Percentiles rank a stretch among this genome's conserved stretches.
Conservation (phyloP, 2,329 filamentous ascomycete species). For the Cordyceps pruinosa region DNA sequence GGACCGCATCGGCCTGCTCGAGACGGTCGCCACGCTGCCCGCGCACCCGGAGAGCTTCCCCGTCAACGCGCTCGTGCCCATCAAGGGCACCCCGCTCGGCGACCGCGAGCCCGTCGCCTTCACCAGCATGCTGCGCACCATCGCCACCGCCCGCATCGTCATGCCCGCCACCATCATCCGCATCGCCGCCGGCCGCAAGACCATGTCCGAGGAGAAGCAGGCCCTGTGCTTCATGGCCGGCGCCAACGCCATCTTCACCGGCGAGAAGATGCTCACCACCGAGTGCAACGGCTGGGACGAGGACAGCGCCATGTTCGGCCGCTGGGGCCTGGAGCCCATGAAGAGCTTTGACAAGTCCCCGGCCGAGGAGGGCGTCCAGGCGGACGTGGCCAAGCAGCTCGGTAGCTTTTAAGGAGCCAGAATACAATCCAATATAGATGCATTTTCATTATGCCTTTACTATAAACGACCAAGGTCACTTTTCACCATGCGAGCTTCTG, state of each 20-base stretch:
- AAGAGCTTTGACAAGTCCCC: conserved; percentile 38
- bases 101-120: conserved; percentile 68
- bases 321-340: conserved; percentile 80
- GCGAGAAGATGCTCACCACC: conserved; percentile 92
- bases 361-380: conserved; percentile 8
- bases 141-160: conserved; percentile 74
- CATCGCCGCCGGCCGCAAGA: conserved; percentile 76
- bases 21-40: conserved; percentile 75
- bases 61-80: conserved; percentile 84
- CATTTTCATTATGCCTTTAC: background rate
- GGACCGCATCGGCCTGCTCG: conserved; percentile 75
- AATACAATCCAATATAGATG: background rate
- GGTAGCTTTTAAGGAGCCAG: conserved; percentile 1
- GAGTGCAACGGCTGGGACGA: conserved; percentile 89
- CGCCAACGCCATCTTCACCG: conserved; percentile 90
- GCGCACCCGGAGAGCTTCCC: conserved; percentile 84
- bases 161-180: conserved; percentile 84
- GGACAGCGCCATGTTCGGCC: conserved; percentile 74
- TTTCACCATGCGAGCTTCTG: background rate
- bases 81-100: conserved; percentile 80
- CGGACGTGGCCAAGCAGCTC: conserved; percentile 9
- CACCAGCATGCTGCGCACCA: conserved; percentile 70
- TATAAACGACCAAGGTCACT: background rate
- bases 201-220: conserved; percentile 83
- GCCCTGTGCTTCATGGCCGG: conserved; percentile 84